phyloP scores from a whole-genome alignment of 2,329 filamentous ascomycete species.

The Cladorrhinum sp. region DNA sequence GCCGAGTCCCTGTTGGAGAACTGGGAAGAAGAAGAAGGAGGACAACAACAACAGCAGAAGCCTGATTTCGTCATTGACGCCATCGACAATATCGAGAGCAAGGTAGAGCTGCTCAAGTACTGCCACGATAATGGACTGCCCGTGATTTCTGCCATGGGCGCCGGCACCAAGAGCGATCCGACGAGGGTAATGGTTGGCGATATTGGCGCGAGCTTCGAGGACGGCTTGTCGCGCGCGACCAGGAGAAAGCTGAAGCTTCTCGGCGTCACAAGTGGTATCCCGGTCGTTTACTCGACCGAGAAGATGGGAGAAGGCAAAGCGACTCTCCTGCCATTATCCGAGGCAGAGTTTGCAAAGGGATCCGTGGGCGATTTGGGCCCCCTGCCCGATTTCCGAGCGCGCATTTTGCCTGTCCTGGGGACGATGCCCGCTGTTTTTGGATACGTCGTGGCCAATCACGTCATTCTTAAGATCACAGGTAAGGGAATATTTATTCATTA shows the following conservation, averaged over 20 bases:
- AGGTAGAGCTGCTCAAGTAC: conserved; percentile 85
- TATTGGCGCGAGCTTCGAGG: conserved; percentile 82
- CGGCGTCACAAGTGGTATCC: conserved; percentile 81
- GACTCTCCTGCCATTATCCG: conserved; percentile 77
- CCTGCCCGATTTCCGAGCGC: conserved; percentile 85
- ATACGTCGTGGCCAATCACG: conserved; percentile 85
- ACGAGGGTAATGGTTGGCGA: conserved; percentile 88
- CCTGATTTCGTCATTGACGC: conserved; percentile 94
- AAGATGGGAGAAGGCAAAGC: conserved; percentile 89
- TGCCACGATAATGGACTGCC: conserved; percentile 74
- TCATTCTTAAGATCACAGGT: conserved; percentile 73
- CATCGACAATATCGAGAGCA: conserved; percentile 97
- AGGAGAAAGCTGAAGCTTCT: conserved; percentile 72
- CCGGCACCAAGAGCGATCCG: conserved; percentile 84
- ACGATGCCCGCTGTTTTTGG: conserved; percentile 98
- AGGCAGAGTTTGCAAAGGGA: conserved; percentile 85
- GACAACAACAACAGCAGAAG: no score
- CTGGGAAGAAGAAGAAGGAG: conserved; percentile 58
- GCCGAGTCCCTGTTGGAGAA: conserved; percentile 65
- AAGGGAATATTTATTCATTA: no score
- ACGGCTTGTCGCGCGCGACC: conserved; percentile 82
- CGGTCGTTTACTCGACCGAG: conserved; percentile 89
- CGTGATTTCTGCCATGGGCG: conserved; percentile 94
- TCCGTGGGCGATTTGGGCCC: conserved; percentile 82
- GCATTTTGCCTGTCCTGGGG: conserved; percentile 91